These are phyloP conservation scores for Saccharomyces jurei DNA, from an alignment of 805 yeast species.

Conservation along the genomic window DNA sequence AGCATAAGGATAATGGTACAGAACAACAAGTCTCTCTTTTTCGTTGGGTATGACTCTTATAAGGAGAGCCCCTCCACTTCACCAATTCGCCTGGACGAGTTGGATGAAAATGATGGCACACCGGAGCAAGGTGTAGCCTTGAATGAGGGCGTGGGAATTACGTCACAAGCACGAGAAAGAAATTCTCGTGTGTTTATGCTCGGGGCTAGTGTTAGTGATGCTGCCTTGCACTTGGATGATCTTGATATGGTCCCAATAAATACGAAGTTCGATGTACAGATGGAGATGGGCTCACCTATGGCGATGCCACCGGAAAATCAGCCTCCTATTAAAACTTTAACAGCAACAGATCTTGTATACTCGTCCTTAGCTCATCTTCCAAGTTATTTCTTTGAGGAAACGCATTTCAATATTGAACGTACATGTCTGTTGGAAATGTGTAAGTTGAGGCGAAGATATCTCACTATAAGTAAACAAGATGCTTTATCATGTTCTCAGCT, in stretches of 20 bases:
- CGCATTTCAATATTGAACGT: neutral
- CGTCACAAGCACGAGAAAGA: neutral
- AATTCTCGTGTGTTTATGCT: neutral
- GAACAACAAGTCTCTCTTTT: neutral
- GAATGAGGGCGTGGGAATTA: neutral
- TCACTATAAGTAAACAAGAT: neutral
- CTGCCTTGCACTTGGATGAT: conserved; percentile 17
- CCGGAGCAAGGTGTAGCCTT: neutral
- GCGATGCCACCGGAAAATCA: neutral
- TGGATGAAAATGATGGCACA: neutral
- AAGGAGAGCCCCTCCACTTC: neutral
- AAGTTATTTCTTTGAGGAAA: neutral
- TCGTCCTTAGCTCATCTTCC: neutral
- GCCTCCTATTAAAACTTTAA: neutral
- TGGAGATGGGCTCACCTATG: conserved; percentile 27
- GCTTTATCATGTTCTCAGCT: neutral
- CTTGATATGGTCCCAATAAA: conserved; percentile 24
- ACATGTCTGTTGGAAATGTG: neutral
- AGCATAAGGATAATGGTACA: neutral
- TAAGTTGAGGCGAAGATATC: neutral
- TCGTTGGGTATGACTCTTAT: neutral
- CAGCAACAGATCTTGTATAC: neutral
- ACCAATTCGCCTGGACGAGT: neutral
- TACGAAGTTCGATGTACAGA: conserved; percentile 27
- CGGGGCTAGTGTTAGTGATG: neutral